These are phyloP conservation scores for Triticum timopheevii DNA, from an alignment of 176 grass and related monocot species.

Conservation along the genomic window DNA sequence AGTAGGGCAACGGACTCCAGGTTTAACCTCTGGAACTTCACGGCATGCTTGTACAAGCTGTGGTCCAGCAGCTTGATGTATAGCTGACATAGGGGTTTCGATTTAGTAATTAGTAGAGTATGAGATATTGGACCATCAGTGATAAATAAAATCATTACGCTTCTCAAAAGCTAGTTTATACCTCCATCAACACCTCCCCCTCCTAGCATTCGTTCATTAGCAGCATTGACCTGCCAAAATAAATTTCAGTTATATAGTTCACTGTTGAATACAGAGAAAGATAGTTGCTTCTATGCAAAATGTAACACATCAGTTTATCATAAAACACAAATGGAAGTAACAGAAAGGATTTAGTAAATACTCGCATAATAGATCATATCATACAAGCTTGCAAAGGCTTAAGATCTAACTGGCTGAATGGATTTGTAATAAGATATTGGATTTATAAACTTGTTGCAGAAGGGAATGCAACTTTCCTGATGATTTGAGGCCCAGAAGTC, in stretches of 20 bases:
- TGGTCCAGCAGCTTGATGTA: constrained; percentile 92
- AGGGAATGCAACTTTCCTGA: neutral
- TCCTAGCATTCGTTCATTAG: constrained; percentile 83
- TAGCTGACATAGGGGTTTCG: constrained; percentile 46
- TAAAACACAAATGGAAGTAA: neutral
- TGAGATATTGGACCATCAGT: neutral
- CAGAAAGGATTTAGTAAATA: neutral
- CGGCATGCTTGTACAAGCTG: constrained; percentile 72
- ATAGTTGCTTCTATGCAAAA: neutral
- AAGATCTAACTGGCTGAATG: neutral
- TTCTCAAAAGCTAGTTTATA: constrained; percentile 29
- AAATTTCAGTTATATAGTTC: neutral
- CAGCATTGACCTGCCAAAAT: constrained; percentile 78
- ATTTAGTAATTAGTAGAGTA: neutral
- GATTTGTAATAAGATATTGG: neutral
- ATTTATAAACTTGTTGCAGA: neutral
- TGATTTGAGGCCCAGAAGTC: neutral
- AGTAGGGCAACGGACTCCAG: constrained; percentile 75
- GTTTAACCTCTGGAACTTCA: constrained; percentile 66
- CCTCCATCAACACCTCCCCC: constrained; percentile 94
- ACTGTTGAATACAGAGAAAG: neutral
- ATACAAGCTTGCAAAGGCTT: neutral
- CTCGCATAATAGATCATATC: neutral
- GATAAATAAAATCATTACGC: neutral
- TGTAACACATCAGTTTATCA: neutral